Evolutionary conservation across 202 grass and related monocot species (phyloP), one percentile per base, ranked within the genome.

Genomic region (Bolboschoenoplectus hybrid): DNA sequence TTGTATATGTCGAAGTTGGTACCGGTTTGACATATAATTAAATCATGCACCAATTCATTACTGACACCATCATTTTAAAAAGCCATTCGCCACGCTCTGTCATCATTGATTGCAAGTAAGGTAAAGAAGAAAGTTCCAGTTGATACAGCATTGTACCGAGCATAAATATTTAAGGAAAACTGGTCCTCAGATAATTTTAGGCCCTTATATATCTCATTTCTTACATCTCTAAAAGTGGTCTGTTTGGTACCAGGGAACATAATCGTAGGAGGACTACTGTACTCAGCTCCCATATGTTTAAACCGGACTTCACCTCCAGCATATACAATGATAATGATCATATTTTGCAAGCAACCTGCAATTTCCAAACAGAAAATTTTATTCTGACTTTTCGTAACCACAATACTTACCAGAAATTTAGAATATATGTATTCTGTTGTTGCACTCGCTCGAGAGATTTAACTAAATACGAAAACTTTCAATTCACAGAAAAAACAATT

Each of bases 1-100:
- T 69, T 6, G 2, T 36, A 43, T 3, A 41, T 69, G 66, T 6
- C 66, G 17, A 2, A 3, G 7, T 71, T 45, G 41, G 40, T 46
- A 71, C 67, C 17, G 19, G 19, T 46, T 71, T 20, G 16, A 71
- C 67, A 41, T 71, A 71, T 71, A 71, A 71, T 71, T 71, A 16
- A 71, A 71, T 71, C 2, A 71, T 7, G 8, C 17, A 16, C 67
- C 41, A 71, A 46, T 71, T 74, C 44, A 74, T 32, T 64, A n/a
- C 62, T 64, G 62, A 64, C 32, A 64, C 20, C 32, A n/a, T n/a
- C 62, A 64, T 64, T 35, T 64, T n/a, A 64, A 32, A 64, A 64
- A 26, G 32, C 32, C 19, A 64, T n/a, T 1, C n/a, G 62, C 62
- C 62, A 64, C 9, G 62, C 19, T 34, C 62, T 10, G 9, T 64